Evolutionary conservation across 176 grass and related monocot species (phyloP), one percentile per base, ranked within the genome.

Genomic region (Musa troglodytarum): DNA sequence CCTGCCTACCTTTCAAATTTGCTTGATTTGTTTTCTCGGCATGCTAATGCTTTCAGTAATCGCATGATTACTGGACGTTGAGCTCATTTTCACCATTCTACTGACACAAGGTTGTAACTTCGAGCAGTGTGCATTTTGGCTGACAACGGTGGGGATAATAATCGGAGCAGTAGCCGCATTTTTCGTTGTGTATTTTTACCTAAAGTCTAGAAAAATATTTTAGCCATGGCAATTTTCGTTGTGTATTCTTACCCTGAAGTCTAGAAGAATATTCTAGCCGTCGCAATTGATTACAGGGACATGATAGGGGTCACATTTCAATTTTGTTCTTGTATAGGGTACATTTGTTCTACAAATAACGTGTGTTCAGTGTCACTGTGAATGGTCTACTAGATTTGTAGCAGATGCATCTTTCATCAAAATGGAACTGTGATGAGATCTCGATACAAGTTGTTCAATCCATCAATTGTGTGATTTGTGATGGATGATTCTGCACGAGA

Each of bases 121-220:
- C 57, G 58, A 87, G 52, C 85, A 98, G 95, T 89, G 58, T 80
- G 90, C 90, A 74, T 98, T 98, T 84, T 98, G 90, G 90, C 68
- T 69, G 78, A 98, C 95, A 2, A 98, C 95, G 0, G 86, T 79
- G 64, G 95, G 88, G 73, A 98, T 98, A 82, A 80, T 93, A 80
- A 78, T 91, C 70, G 95, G 95, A 23, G 95, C 88, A 76, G 65
- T 86, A 59, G 95, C 82, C 65, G 88, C 90, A 71, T 98, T 98
- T 83, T 91, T 87, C 76, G 10, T 98, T 61, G 78, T 93, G 84
- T 98, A 91, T 73, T 80, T 75, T 0, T 98, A 98, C 74, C 80
- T 98, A 52, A 98, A 85, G 84, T 53, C 80, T 78, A 93, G 84
- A 54, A 90, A 87, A 87, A 93, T 98, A 87, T 88, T 98, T 50